Evolutionary conservation across 306 rosid species (phyloP), one percentile per base, ranked within the genome.

Genomic region (Casuarina cunninghamiana): DNA sequence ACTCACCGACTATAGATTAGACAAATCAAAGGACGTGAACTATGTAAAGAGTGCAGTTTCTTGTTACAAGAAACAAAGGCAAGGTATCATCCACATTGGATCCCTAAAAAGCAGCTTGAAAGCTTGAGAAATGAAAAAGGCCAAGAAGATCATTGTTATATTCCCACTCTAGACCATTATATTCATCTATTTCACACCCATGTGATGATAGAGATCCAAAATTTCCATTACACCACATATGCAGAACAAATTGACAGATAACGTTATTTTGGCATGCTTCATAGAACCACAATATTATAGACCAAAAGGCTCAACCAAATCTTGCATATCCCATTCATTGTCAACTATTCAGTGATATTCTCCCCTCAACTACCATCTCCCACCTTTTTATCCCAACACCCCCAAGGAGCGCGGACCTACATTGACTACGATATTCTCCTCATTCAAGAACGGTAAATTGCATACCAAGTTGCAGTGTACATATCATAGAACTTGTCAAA

Each of bases 401-500:
- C 32, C 32, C 32, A 26, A 26, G 32, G 32, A 26, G 32, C 32
- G 32, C 32, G 32, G 32, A 26, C 32, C 32, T 26, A 26, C 32
- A 26, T 26, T 26, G 32, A 26, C 32, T 26, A 26, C 1, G 32
- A 26, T 26, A 26, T 26, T 26, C 32, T 26, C 32, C 32, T 26
- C 32, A 26, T 26, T 26, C 32, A 26, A 26, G 32, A 26, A 26
- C 3, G 53, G 9, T 41, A 48, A 71, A 71, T 42, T 46, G 5
- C 91, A 53, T 84, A 93, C 97, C 98, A 91, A 53, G 93, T 90
- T 84, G 98, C 95, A 54, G 93, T 84, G 72, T 88, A 88, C 96
- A 91, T 90, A 78, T 93, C 98, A 68, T 91, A 91, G 90, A 90
- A 93, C 82, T 90, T 93, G 75, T 93, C 94, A 48, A 89, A 93